A percentile compares a stretch with the other conserved stretches of the same genome.
Conservation (phyloP, 805 yeast species). For the Myxozyma vanderwaltii region DNA sequence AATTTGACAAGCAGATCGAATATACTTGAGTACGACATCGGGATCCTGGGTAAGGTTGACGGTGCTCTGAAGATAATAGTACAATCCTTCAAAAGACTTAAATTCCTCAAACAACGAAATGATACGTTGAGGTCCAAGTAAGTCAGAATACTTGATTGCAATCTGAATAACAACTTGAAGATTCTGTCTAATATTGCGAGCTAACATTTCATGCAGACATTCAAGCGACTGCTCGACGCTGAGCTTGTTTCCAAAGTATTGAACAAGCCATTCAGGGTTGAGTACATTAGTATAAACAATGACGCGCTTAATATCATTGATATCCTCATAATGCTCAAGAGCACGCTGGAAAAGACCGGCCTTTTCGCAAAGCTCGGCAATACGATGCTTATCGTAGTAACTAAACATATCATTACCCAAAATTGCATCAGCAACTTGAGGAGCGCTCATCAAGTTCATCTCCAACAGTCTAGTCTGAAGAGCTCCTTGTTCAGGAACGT, state of each 20-base stretch:
- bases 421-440: conserved; percentile 99
- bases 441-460: conserved; percentile 91
- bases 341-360: conserved; percentile 97
- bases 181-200: conserved; percentile 77
- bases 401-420: conserved; percentile 93
- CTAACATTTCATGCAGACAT: conserved; percentile 83
- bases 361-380: conserved; percentile 90
- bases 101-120: conserved; percentile 92
- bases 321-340: conserved; percentile 90
- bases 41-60: conserved; percentile 93
- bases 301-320: conserved; percentile 93
- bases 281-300: conserved; percentile 81
- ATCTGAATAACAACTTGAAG: conserved; percentile 93
- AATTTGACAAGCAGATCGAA: conserved; percentile 87
- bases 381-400: conserved; percentile 90
- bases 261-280: conserved; percentile 91
- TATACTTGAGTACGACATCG: conserved; percentile 93
- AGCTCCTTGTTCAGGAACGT: conserved; percentile 92
- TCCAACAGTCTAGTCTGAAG: conserved; percentile 93
- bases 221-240: conserved; percentile 91
- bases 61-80: conserved; percentile 88
- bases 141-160: conserved; percentile 92
- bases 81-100: conserved; percentile 89
- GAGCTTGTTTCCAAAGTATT: conserved; percentile 81
- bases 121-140: conserved; percentile 81